Base-by-base conservation (phyloP, 176 grass and related monocot species). In the Oryza coarctata region DNA sequence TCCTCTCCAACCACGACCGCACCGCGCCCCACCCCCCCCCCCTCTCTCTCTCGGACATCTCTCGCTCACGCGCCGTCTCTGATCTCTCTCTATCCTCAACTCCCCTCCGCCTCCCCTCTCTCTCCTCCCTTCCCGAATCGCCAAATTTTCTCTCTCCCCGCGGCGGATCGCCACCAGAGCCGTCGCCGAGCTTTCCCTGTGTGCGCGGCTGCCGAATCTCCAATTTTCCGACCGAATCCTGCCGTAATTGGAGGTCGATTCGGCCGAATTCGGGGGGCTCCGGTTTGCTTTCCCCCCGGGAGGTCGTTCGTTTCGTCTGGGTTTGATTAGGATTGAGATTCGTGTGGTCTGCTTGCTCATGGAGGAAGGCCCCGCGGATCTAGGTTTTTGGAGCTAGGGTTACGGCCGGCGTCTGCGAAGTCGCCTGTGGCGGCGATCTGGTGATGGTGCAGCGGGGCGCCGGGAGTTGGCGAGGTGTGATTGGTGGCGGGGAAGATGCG, bases 361-460 rank as follows among this genome's bases (percentile, higher is more conserved):
- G 14, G 34, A 63, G 52, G 76, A 65, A 73, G 63, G 26, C 34
- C 64, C 74, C 34, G 69, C 72, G 91, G 87, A 89, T 94, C 89
- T 85, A 90, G 91, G 80, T 79, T 91, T 91, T 71, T 65, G 80
- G 80, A 73, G 65, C 69, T 83, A 81, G 87, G 75, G 65, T 83
- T 74, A 63, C 64, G 31, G 65, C 57, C 40, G 82, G 71, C 5
- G 26, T 7, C 55, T 60, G 55, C 55, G 9, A 23, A 58, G 52
- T 22, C 52, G 52, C 52, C 52, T 58, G 68, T n/a, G 47, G 39
- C 32, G 63, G 75, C 69, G 45, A 81, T 66, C 77, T 74, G 76
- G 90, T 87, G 82, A 91, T 91, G 87, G 84, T 97, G 88, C 74
- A 31, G 73, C 70, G 71, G 73, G 81, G 74, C 73, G 57, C 68